phyloP scores from a whole-genome alignment of 495 filamentous ascomycete species.

The Hypoxylon lenormandii region DNA sequence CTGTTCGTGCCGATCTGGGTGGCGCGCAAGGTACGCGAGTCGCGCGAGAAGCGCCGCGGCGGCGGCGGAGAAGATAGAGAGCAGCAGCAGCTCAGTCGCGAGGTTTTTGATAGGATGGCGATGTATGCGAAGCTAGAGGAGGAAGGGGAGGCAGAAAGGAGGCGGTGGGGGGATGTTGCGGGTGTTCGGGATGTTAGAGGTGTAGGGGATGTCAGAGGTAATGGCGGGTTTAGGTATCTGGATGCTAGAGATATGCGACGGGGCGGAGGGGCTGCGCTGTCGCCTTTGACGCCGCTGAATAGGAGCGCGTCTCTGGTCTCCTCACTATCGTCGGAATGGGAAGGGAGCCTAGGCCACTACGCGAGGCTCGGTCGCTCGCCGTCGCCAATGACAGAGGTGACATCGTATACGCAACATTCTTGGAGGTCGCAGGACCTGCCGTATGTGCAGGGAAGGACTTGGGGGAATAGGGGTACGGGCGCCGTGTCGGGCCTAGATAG shows the following conservation, averaged over 20 bases:
- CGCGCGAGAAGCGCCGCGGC: not conserved
- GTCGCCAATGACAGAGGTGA: slow-evolving; percentile 28
- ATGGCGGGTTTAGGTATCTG: not conserved
- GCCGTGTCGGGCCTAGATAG: not conserved
- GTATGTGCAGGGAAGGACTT: not conserved
- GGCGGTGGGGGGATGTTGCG: not conserved
- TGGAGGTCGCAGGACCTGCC: slow-evolving; percentile 6
- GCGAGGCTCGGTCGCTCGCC: slow-evolving; percentile 26
- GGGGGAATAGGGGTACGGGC: not conserved
- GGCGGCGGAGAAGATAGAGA: not conserved
- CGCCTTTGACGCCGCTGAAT: not conserved
- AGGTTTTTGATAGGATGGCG: not conserved
- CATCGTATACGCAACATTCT: slow-evolving; percentile 1
- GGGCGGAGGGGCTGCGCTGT: not conserved
- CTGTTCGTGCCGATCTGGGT: slow-evolving; percentile 13
- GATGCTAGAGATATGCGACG: too few species aligned
- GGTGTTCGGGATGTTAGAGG: not conserved
- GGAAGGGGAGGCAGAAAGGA: not conserved
- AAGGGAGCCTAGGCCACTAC: slow-evolving; percentile 15
- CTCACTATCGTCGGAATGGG: slow-evolving; percentile 23
- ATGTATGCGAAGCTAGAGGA: slow-evolving; percentile 18
- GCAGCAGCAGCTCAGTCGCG: not conserved
- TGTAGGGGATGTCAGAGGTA: not conserved
- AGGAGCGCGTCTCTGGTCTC: slow-evolving; percentile 24
- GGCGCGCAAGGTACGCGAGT: not conserved